A percentile compares a stretch with the other conserved stretches of the same genome.
phyloP scores from a whole-genome alignment of 202 grass and related monocot genomes.

The Panicum hallii region DNA sequence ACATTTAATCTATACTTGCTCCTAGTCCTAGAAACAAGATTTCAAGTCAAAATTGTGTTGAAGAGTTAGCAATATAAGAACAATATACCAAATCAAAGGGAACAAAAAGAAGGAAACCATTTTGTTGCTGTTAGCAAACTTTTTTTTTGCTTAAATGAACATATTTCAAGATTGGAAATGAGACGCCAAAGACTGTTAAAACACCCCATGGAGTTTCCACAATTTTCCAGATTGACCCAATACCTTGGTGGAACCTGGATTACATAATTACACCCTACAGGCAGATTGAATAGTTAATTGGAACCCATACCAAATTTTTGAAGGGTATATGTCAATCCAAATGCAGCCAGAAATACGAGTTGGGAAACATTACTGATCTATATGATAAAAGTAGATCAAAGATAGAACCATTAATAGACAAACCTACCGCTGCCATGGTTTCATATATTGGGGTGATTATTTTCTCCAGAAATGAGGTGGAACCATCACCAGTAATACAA shows the following conservation, averaged over 20 bases:
- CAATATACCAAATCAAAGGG: neutral
- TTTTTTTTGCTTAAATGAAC: neutral
- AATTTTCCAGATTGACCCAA: neutral
- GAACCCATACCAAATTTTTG: neutral
- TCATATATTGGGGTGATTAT: slow-evolving; percentile 92
- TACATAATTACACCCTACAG: neutral
- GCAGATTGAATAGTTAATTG: neutral
- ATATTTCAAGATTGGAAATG: neutral
- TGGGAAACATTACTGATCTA: slow-evolving; percentile 18
- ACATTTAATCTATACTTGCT: neutral
- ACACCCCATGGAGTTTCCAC: neutral
- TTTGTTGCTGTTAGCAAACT: neutral
- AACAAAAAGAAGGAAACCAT: too few species aligned
- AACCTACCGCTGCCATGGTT: slow-evolving; percentile 73
- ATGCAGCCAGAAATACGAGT: slow-evolving; percentile 10
- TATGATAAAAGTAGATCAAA: slow-evolving; percentile 43
- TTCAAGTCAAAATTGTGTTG: neutral
- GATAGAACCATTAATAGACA: slow-evolving; percentile 25
- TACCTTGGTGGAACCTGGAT: neutral
- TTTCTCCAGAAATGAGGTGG: slow-evolving; percentile 70
- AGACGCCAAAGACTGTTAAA: neutral
- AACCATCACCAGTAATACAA: slow-evolving; percentile 59
- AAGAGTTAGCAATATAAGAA: neutral
- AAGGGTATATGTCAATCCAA: slow-evolving; percentile 17
- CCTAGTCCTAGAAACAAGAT: neutral